Base-by-base conservation (phyloP, 768 basidiomycete genomes). In the Coprinopsis marcescibilis region DNA sequence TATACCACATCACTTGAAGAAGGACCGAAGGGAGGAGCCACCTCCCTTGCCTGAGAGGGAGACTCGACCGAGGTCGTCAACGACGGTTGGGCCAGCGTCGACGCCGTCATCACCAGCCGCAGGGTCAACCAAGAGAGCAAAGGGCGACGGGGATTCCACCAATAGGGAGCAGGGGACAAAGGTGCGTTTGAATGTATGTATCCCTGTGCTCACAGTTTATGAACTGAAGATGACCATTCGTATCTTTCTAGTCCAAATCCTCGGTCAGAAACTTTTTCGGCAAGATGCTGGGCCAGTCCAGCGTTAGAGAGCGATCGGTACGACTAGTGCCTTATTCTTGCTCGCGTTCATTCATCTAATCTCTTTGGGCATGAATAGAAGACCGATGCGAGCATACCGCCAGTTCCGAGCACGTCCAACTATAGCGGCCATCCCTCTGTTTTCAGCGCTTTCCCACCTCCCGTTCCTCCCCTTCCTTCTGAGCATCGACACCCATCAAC, bases 251-350 rank as follows among this genome's bases (percentile, higher is more conserved):
- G 79, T 59, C 65, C 10, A 88, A 77, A 60, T 75, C 78, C 10
- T 80, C 86, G 4, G 81, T 90, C 48, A 68, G 85, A 56, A 85
- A 85, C 37, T 81, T 91, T 59, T 70, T 85, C 52, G 86, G 85
- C 2, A 89, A 82, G 64, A 83, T 91, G 81, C 65, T 83, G 30
- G 85, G 86, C 3, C 76, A 82, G 55, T 71, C 67, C 39, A 75
- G 74, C 25, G 72, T 78, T 24, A 73, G 85, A 40, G 85, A 88
- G 60, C 78, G 83, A 64, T 81, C 80, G 45, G 85, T 88, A 64
- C 60, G 75, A 48, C 21, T 45, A 46, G 30, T 39, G 21, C 46
- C 51, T 39, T 45, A 46, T 54, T 46, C 43, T 25, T 41, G 4
- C 21, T 39, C 45, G 42, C 29, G 51, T 17, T 39, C 49, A 48